phyloP scores from a whole-genome alignment of 495 filamentous ascomycete species.

The Penicillium canariense region DNA sequence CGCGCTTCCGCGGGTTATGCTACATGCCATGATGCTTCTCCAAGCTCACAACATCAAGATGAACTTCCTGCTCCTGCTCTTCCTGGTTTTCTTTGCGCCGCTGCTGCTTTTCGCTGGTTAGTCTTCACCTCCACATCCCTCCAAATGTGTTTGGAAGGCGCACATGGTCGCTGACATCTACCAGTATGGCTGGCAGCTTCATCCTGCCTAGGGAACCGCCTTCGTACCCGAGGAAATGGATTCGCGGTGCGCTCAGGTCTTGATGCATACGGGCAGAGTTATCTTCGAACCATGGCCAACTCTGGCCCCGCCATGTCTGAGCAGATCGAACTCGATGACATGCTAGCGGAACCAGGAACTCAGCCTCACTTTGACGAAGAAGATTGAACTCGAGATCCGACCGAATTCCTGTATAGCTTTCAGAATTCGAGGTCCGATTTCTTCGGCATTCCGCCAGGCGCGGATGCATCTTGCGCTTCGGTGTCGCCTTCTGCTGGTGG shows the following conservation, averaged over 20 bases:
- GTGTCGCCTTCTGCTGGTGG: constrained; percentile 83
- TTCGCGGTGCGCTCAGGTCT: constrained; percentile 35
- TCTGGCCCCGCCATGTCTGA: constrained; percentile 57
- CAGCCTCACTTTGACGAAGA: constrained; percentile 35
- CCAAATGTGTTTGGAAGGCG: background rate
- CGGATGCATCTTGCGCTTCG: constrained; percentile 60
- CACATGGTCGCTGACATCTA: constrained; percentile 21
- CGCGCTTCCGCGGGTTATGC: background rate
- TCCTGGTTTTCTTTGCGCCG: constrained; percentile 49
- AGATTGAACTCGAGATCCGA: constrained; percentile 25
- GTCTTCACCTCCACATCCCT: constrained; percentile 7
- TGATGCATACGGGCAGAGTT: constrained; percentile 52
- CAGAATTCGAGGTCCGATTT: constrained; percentile 75
- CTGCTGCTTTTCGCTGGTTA: constrained; percentile 49
- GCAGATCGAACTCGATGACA: constrained; percentile 62
- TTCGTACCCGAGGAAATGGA: constrained; percentile 43
- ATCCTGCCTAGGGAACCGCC: constrained; percentile 56
- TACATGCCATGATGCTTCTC: background rate
- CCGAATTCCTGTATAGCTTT: background rate
- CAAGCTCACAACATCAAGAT: constrained; percentile 25
- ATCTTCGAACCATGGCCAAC: constrained; percentile 53
- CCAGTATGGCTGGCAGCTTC: constrained; percentile 57
- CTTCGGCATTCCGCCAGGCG: constrained; percentile 49
- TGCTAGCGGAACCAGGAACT: constrained; percentile 47
- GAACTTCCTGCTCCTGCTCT: constrained; percentile 50